Percentiles rank a stretch among this genome's conserved stretches.
phyloP scores from a whole-genome alignment of 371 early-diverging fungal genomes.

The Mucor saturninus region DNA sequence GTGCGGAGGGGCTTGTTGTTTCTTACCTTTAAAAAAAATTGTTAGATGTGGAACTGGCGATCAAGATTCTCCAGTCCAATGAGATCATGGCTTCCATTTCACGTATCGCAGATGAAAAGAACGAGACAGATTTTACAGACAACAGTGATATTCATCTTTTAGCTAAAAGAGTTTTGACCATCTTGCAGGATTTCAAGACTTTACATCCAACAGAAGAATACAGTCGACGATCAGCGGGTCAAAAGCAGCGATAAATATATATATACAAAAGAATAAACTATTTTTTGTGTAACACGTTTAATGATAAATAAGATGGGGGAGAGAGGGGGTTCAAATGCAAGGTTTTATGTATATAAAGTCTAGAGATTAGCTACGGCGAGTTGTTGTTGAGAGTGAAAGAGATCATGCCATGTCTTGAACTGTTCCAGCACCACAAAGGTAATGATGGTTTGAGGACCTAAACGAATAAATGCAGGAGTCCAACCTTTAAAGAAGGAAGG shows the following conservation, averaged over 20 bases:
- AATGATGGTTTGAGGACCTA: constrained; percentile 88
- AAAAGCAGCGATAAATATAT: constrained; percentile 5
- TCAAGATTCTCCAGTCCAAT: constrained; percentile 31
- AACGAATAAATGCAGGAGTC: constrained; percentile 80
- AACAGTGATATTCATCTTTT: constrained; percentile 45
- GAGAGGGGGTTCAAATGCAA: constrained; percentile 4
- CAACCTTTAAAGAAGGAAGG: constrained; percentile 89
- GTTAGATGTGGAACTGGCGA: constrained; percentile 34
- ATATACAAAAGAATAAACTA: background rate
- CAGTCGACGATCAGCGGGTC: constrained; percentile 7
- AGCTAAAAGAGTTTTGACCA: constrained; percentile 37
- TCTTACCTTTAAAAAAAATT: background rate
- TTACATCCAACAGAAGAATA: constrained; percentile 1
- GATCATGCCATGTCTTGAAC: constrained; percentile 47
- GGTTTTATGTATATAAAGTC: background rate
- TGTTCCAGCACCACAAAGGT: constrained; percentile 88
- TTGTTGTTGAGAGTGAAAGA: constrained; percentile 15
- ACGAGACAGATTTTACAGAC: constrained; percentile 11
- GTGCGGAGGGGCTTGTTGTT: background rate
- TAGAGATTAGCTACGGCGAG: background rate
- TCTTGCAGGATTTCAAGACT: constrained; percentile 9
- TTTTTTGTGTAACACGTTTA: background rate
- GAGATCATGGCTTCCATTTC: constrained; percentile 35
- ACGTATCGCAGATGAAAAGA: constrained; percentile 34
- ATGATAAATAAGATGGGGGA: background rate